These are phyloP conservation scores for Solanum chilense DNA, from an alignment of 257 asterid genomes.

Conservation along the genomic window DNA sequence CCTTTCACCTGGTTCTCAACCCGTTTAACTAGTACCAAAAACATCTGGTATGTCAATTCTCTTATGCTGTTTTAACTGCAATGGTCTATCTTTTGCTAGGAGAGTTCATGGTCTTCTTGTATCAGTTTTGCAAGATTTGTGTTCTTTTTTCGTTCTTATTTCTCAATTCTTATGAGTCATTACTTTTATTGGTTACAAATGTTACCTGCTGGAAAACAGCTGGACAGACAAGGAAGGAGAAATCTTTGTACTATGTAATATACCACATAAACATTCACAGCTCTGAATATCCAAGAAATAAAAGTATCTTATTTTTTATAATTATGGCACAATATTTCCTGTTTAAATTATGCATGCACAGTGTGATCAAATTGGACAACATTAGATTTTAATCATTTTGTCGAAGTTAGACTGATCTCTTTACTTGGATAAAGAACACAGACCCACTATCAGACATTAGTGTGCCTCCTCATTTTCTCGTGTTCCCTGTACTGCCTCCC, in stretches of 20 bases:
- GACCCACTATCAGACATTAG: neutral
- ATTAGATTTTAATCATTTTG: neutral
- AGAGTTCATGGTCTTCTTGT: neutral
- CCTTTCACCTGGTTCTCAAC: neutral
- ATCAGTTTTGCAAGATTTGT: neutral
- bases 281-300: neutral
- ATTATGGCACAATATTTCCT: neutral
- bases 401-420: neutral
- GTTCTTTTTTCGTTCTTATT: neutral
- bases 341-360: neutral
- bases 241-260: neutral
- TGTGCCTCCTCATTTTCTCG: neutral
- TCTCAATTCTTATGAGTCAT: neutral
- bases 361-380: neutral
- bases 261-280: neutral
- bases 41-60: conserved; percentile 7
- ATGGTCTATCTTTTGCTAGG: neutral
- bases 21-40: neutral
- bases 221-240: conserved; percentile 2
- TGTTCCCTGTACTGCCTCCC: neutral
- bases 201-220: neutral
- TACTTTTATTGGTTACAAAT: neutral
- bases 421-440: neutral
- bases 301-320: neutral
- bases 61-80: neutral